Base-by-base conservation (phyloP, 129 eudicot species). In the Pittosporum tobira region DNA sequence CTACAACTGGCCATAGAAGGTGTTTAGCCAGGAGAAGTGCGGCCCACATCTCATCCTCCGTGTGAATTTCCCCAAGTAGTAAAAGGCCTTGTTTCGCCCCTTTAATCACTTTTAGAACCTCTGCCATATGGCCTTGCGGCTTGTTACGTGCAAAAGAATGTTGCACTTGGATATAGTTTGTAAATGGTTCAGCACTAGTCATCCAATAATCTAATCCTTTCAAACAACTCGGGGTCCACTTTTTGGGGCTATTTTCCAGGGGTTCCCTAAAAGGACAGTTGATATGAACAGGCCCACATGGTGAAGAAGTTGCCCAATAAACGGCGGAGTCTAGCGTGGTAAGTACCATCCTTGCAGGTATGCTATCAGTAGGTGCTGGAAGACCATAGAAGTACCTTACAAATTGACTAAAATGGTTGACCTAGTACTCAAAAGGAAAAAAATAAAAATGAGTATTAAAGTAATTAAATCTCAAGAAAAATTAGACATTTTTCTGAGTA, bases 231-330 rank as follows among this genome's bases (percentile, higher is more conserved):
- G 20, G 71, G 42, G 42, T 64, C 96, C 96, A 91, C 19, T 42
- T 63, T 54, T 57, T 71, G 28, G 83, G 74, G 62, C 84, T 80
- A 59, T 64, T 79, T 60, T 73, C 99, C 57, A 91, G 66, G 31
- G 96, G 99, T 54, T 91, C 99, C 62, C 96, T 77, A 70, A 75
- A 90, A 37, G 83, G 84, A 71, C 99, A 91, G 66, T 91, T 91
- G 74, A 91, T 77, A 68, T 91, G 99, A 72, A 83, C 83, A 14
- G 96, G 99, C 19, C 99, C 99, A 72, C 27, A 59, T 5, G 99
- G 96, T 23, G 94, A 79, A 40, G 79, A 68, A 42, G 83, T 80
- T 66, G 99, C 75, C 57, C 70, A 74, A 75, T 75, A 18, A 23
- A 83, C 81, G 58, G 96, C 99, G 51, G 87, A 83, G 72, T 91